Base-by-base conservation (phyloP, 768 basidiomycete species). In the Gloeostereum incarnatum region DNA sequence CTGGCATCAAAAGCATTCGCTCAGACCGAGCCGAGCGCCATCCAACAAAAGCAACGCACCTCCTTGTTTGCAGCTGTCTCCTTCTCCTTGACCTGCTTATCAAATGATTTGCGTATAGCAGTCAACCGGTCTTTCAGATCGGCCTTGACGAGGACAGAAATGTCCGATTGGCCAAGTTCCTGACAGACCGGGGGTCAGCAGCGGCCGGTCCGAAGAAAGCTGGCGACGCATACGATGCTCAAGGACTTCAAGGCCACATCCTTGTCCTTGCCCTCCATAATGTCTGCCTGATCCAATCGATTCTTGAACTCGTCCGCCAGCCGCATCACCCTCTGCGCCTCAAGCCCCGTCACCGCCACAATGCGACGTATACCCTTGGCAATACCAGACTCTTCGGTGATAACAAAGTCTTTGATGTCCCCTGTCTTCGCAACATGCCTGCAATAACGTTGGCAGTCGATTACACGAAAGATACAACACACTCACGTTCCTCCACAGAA, bases 401-500 rank as follows among this genome's bases (percentile, higher is more conserved):
- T 85, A 20, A 93, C 81, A 56, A 99, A 85, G 54, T 90, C 84
- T 61, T 94, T 93, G 71, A 99, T 98, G 50, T 93, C 90, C 13
- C 93, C 90, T 0, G 96, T 99, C 61, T 81, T 87, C n/a, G 78
- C 74, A 39, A 99, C 96, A 55, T 99, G 96, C 1, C 89, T 91
- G 39, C 3, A 31, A 5, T 40, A 20, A 18, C 13, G 21, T 31
- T 38, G 16, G 35, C 23, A 31, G 43, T 40, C 23, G 31, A 29
- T 14, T 14, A 17, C 6, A 41, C 23, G 26, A 20, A n/a, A 42
- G 36, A 6, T 23, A 24, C n/a, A 25, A 38, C 33, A 17, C 30
- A 75, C 88, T 58, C 50, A 91, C 78, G 96, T 99, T 59, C 96
- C 96, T 60, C 96, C 96, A 56, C 96, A 99, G 56, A 99, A 94